These are phyloP conservation scores for Fraxinus sp. DNA, from an alignment of 305 asterid genomes.

Conservation along the genomic window DNA sequence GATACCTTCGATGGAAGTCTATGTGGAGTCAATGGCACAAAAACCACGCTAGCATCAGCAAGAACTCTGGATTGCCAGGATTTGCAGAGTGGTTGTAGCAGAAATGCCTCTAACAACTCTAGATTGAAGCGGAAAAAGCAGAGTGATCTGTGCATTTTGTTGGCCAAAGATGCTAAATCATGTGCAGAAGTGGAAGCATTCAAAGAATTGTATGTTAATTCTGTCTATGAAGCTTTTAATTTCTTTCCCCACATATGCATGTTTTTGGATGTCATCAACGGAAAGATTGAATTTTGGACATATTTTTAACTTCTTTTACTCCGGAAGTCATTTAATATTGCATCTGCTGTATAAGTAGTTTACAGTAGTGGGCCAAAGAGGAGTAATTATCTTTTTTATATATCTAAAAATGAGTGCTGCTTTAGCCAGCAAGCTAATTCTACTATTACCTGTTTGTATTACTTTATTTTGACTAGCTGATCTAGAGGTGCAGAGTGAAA, in stretches of 20 bases:
- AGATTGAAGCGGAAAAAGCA: slow-evolving; percentile 61
- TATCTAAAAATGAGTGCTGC: slow-evolving; percentile 12
- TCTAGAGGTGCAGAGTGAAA: slow-evolving; percentile 4
- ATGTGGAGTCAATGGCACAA: slow-evolving; percentile 29
- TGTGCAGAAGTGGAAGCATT: slow-evolving; percentile 60
- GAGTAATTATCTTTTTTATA: neutral
- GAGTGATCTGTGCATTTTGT: slow-evolving; percentile 50
- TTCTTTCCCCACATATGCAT: neutral
- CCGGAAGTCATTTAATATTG: slow-evolving; percentile 10
- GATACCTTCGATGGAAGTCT: slow-evolving; percentile 28
- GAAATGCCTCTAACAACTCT: slow-evolving; percentile 36
- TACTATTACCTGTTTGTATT: neutral
- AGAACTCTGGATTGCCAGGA: slow-evolving; percentile 32
- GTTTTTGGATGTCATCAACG: neutral
- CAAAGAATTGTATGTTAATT: slow-evolving; percentile 65
- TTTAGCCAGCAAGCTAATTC: slow-evolving; percentile 3
- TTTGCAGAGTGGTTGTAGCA: slow-evolving; percentile 36
- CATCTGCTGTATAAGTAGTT: neutral
- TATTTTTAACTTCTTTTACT: neutral
- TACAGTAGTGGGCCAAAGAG: slow-evolving; percentile 1
- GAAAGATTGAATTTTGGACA: slow-evolving; percentile 10
- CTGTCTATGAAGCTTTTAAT: slow-evolving; percentile 20
- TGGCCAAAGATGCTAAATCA: slow-evolving; percentile 58
- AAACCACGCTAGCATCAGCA: slow-evolving; percentile 24
- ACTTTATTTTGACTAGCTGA: neutral